Conservation (phyloP, 306 rosid species). For the Betula pendula region DNA sequence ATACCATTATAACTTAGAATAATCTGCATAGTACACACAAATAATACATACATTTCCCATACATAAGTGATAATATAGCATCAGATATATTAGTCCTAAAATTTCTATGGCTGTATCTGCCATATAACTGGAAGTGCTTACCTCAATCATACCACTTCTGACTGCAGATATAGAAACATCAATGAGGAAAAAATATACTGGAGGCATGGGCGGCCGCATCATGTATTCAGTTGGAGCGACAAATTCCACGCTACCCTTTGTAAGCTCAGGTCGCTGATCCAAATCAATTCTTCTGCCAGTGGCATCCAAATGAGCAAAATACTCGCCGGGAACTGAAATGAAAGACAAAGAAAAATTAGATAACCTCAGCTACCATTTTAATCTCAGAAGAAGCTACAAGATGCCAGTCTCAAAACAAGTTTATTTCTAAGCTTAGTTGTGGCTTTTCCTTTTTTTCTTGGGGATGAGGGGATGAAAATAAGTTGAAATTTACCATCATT, state of each 20-base stretch:
- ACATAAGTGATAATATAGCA: neutral
- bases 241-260: constrained; percentile 90
- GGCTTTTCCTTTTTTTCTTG: neutral
- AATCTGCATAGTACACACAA: neutral
- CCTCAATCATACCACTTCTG: constrained; percentile 99
- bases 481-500: constrained; percentile 80
- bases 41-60: neutral
- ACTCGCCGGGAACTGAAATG: constrained; percentile 84
- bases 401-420: neutral
- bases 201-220: constrained; percentile 99
- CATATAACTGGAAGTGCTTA: constrained; percentile 28
- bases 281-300: constrained; percentile 87
- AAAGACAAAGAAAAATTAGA: constrained; percentile 10
- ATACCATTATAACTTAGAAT: neutral
- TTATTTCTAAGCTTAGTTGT: neutral
- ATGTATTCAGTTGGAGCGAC: constrained; percentile 99
- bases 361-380: neutral
- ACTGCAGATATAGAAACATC: constrained; percentile 92
- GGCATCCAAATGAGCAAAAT: constrained; percentile 89
- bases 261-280: constrained; percentile 91
- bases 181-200: constrained; percentile 91
- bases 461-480: constrained; percentile 21
- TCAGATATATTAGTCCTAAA: neutral
- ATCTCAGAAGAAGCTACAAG: neutral
- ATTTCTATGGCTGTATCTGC: neutral